Evolutionary conservation across 495 filamentous ascomycete genomes (phyloP).

Genomic region (Bacidia rubella): DNA sequence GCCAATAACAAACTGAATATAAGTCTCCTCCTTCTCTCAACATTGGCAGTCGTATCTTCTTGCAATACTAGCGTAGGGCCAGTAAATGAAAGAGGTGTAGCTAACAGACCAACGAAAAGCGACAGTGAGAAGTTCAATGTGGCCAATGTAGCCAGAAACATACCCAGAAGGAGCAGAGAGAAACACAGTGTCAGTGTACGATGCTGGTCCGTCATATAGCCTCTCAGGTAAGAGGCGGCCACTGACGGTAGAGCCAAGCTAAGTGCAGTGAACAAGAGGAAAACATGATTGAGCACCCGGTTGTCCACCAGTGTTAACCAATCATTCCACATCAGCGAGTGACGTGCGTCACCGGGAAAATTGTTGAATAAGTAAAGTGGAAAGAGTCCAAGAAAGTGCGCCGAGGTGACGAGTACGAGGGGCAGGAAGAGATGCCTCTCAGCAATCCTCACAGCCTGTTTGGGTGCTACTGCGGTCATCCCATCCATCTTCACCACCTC

Average conservation of each 20-base stretch:
- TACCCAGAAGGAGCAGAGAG: constrained; percentile 79
- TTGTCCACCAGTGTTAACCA: background rate
- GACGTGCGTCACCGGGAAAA: constrained; percentile 45
- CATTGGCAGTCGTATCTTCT: constrained; percentile 3
- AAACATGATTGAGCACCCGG: constrained; percentile 19
- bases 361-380: constrained; percentile 85
- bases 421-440: constrained; percentile 74
- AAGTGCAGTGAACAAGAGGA: constrained; percentile 42
- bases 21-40: constrained; percentile 12
- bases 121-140: constrained; percentile 94
- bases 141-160: constrained; percentile 81
- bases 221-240: constrained; percentile 38
- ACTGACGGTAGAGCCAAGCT: constrained; percentile 45
- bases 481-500: constrained; percentile 21
- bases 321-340: too few relatives aligned
- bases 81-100: constrained; percentile 62
- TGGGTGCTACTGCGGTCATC: constrained; percentile 25
- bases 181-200: constrained; percentile 73
- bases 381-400: constrained; percentile 66
- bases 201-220: constrained; percentile 49
- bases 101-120: constrained; percentile 68
- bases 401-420: constrained; percentile 50
- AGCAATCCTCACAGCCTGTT: constrained; percentile 16
- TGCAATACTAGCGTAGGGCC: constrained; percentile 20
- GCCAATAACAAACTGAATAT: constrained; percentile 34